Base-by-base conservation (phyloP, 2,329 filamentous ascomycete species). In the Plenodomus biglobosus region DNA sequence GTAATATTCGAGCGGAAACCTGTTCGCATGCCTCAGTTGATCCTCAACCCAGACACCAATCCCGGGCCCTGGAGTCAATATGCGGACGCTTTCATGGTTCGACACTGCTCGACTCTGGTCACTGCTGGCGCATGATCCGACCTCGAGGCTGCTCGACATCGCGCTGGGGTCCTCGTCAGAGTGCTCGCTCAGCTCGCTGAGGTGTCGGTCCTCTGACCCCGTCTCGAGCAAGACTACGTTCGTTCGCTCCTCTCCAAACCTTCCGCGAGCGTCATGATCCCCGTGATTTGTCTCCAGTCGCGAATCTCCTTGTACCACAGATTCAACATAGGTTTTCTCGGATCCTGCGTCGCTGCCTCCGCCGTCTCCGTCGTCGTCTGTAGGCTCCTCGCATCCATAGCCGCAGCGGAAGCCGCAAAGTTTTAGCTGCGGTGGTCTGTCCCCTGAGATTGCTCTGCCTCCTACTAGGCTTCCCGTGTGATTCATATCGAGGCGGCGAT, bases 341-440 rank as follows among this genome's bases (percentile, higher is more conserved):
- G 41, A 40, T 38, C 46, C 24, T 5, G 35, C 40, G 38, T 47
- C 48, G 24, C 46, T 44, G 34, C 35, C 52, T 53, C 41, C 42
- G n/a, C 40, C 57, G 17, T 52, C 53, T 21, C 39, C 53, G 20
- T 53, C 58, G 24, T 41, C 53, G n/a, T 52, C 46, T 10, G 32
- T 22, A 21, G 40, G 49, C 21, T 50, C 51, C 10, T 49, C 48
- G 38, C 59, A 61, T 8, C 62, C 60, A 42, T 54, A 57, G 17
- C 59, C 60, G 35, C 61, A 65, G 17, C 52, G 55, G 40, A 58
- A 66, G 7, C 62, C 53, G 34, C 61, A 65, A 3, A 32, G 15
- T 15, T 32, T 32, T 3, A 32, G 27, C 27, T 32, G 27, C 27
- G 27, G 27, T 32, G 27, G 27, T 36, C 48, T 51, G 6, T 48